phyloP scores from a whole-genome alignment of 179 eudicot species.

The Spergularia azorica region DNA sequence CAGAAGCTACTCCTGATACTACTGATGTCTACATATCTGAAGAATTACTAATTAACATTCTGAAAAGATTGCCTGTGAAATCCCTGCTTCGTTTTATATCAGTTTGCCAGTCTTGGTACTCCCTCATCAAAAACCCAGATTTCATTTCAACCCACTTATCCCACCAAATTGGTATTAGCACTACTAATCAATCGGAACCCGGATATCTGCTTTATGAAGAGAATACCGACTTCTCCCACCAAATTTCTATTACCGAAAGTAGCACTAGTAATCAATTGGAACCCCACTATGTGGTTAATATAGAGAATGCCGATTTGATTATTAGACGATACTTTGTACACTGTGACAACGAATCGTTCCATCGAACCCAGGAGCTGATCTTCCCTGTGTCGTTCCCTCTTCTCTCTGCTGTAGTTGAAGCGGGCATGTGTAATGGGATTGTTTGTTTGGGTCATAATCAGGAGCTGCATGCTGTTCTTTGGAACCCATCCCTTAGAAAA shows the following conservation, averaged over 20 bases:
- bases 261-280: too few relatives aligned
- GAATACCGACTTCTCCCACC: too few relatives aligned
- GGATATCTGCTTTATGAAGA: background rate
- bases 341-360: background rate
- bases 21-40: background rate
- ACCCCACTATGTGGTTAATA: too few relatives aligned
- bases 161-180: background rate
- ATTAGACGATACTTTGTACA: background rate
- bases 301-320: too few relatives aligned
- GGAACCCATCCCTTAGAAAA: background rate
- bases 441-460: background rate
- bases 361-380: background rate
- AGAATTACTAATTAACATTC: background rate
- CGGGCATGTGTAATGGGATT: background rate
- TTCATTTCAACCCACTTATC: background rate
- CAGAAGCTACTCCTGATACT: background rate
- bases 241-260: too few relatives aligned
- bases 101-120: conserved; percentile 1
- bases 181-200: too few relatives aligned
- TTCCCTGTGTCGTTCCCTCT: background rate
- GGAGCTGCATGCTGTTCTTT: background rate
- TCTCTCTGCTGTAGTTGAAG: background rate
- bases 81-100: background rate
- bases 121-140: background rate
- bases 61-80: background rate